Base-by-base conservation (phyloP, 2,329 filamentous ascomycete genomes). In the Metarhizium anisopliae region DNA sequence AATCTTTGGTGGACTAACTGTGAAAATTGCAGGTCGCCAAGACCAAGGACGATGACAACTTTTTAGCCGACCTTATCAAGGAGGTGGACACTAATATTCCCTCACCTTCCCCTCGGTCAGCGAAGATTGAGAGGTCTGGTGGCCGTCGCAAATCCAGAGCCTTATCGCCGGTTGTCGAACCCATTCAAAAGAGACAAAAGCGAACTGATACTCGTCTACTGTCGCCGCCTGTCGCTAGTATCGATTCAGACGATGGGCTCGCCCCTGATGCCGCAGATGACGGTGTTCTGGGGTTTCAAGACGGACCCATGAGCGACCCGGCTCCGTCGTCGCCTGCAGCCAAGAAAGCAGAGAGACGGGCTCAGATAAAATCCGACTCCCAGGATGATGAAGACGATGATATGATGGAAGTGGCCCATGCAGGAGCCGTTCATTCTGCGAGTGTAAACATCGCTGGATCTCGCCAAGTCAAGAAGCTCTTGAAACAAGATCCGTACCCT, bases 391-490 rank as follows among this genome's bases (percentile, higher is more conserved):
- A 89, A 2, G 84, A 89, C 25, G 90, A 95, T 38, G 87, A 90
- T 59, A 79, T 92, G 74, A 89, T 96, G 84, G 92, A 96, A 67
- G 83, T 96, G 54, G 85, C 89, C 25, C 87, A 95, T 56, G 82
- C 87, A 42, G 88, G 86, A 16, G 78, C 85, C 29, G 80, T 87
- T 57, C 84, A 81, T 55, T 75, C 82, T 8, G 76, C 83, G 11
- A 93, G 85, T 60, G 83, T 97, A 62, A 97, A 99, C 68, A 84
- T 96, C 68, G 81, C 89, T 30, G 91, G 90, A 51, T 88, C 86
- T 60, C 84, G 90, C 43, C 70, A 69, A 2, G 81, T 85, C 40
- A 90, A 89, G 63, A 95, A 88, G 69, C 74, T 87, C 29, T 79
- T 86, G 63, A 89, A 92, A 68, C 70, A 81, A 11, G 78, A 82